A percentile compares a stretch with the other conserved stretches of the same genome.
Evolutionary conservation across 108 stramenopile genomes (phyloP).

Genomic region (Stephanodiscus triporus): DNA sequence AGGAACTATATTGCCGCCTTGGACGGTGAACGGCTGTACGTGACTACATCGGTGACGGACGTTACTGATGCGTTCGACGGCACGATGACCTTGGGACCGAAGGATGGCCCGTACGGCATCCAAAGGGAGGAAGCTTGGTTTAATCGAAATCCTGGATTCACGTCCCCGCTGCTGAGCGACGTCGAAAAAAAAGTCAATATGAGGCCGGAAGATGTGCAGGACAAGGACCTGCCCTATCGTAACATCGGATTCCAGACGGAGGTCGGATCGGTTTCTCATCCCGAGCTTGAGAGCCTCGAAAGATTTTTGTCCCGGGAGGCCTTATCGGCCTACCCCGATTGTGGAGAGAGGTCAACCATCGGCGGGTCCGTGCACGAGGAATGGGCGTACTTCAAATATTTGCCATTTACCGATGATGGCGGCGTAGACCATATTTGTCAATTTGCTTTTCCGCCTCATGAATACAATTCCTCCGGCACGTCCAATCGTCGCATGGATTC

Average conservation of each 20-base stretch:
- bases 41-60: constrained; percentile 36
- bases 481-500: constrained; percentile 24
- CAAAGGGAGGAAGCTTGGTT: constrained; percentile 28
- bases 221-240: constrained; percentile 25
- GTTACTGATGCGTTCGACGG: constrained; percentile 31
- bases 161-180: constrained; percentile 21
- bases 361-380: constrained; percentile 26
- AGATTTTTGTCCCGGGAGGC: constrained; percentile 29
- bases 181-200: constrained; percentile 22
- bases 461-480: constrained; percentile 8
- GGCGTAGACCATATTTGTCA: constrained; percentile 44
- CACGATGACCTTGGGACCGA: constrained; percentile 32
- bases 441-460: constrained; percentile 32
- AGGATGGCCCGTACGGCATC: constrained; percentile 67
- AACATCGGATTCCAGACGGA: constrained; percentile 67
- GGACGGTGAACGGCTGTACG: constrained; percentile 36
- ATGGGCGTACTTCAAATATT: constrained; percentile 53
- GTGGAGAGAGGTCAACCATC: constrained; percentile 15
- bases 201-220: constrained; percentile 5
- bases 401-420: constrained; percentile 24
- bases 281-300: constrained; percentile 31
- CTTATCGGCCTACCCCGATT: constrained; percentile 24
- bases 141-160: constrained; percentile 57
- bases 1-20: constrained; percentile 23
- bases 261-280: constrained; percentile 52